These are phyloP conservation scores for Scedosporium dehoogii DNA, from an alignment of 2,329 filamentous ascomycete species.

Conservation along the genomic window DNA sequence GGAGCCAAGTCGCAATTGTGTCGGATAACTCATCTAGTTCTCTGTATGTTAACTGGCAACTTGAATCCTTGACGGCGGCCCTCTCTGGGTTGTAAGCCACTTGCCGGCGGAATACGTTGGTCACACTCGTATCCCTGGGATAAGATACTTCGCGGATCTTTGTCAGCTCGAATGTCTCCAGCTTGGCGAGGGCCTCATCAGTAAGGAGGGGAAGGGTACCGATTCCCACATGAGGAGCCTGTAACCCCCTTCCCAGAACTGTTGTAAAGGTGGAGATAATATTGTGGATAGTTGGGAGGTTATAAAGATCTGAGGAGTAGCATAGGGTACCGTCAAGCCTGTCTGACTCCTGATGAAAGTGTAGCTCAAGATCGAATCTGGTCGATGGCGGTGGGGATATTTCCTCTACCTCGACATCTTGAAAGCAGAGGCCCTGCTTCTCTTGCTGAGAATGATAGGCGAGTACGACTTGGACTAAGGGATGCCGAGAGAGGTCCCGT, in stretches of 20 bases:
- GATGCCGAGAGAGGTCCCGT: conserved; percentile 9
- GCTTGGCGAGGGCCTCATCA: not conserved
- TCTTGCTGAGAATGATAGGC: conserved; percentile 14
- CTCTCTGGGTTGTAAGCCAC: conserved; percentile 7
- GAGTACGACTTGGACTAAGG: conserved; percentile 12
- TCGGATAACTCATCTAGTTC: conserved; percentile 14
- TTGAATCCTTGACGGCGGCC: conserved; percentile 13
- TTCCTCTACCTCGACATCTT: not conserved
- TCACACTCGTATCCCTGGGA: conserved; percentile 13
- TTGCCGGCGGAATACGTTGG: conserved; percentile 15
- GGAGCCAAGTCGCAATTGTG: conserved; percentile 11
- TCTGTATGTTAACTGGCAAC: conserved; percentile 11
- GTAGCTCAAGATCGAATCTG: not conserved
- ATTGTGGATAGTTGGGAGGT: conserved; percentile 9
- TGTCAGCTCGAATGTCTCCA: conserved; percentile 11
- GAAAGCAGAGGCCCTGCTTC: not conserved
- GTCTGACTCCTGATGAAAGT: not conserved
- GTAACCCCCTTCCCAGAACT: conserved; percentile 9
- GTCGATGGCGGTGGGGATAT: not conserved
- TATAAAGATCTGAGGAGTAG: not conserved
- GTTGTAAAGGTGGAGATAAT: conserved; percentile 12
- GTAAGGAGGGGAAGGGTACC: not conserved
- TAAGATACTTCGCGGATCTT: conserved; percentile 7
- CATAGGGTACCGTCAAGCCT: not conserved
- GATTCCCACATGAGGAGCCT: not conserved